Base-by-base conservation (phyloP, 202 grass and related monocot genomes). In the Carex arenaria region DNA sequence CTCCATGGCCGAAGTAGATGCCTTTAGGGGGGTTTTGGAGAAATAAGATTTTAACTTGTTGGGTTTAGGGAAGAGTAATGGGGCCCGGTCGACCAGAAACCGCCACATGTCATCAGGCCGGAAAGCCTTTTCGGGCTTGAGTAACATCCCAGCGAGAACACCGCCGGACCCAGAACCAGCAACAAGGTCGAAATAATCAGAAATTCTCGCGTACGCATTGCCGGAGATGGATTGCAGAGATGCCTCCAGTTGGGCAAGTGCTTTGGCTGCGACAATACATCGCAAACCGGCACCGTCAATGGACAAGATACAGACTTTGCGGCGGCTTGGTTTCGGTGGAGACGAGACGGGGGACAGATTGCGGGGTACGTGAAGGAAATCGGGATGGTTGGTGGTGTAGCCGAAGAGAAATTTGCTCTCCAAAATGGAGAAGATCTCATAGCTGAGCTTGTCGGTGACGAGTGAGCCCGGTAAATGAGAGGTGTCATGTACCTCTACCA, bases 131-230 rank as follows among this genome's bases (percentile, higher is more conserved):
- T 77, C 22, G 17, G 85, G 2, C n/a, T 89, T 85, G 64, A 93
- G 83, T n/a, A 94, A 86, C 87, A 94, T 87, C 9, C 87, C 84
- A 0, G 89, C 87, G 0, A 97, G 92, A 40, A 97, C 80, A 0
- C 82, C 90, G 0, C 95, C 95, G 0, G 89, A 82, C 20, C 95
- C 92, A 57, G 94, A 70, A 54, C 94, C 92, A 0, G 89, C 90
- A 2, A 88, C 79, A 3, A 94, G 1, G 80, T 97, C 90, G 61
- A 97, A 97, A 86, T 91, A 97, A 47, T 97, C 90, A 5, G 92
- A 87, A 0, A 94, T 84, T 80, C 83, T 78, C 1, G 87, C 89
- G 15, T 86, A 64, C 0, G 82, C 31, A 81, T 94, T 83, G 0
- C 85, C 89, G 1, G 85, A 43, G 1, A 47, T 31, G 55, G 72